Evolutionary conservation across 164 flowering plant genomes (phyloP).

Genomic region (Tetracentron sinense): DNA sequence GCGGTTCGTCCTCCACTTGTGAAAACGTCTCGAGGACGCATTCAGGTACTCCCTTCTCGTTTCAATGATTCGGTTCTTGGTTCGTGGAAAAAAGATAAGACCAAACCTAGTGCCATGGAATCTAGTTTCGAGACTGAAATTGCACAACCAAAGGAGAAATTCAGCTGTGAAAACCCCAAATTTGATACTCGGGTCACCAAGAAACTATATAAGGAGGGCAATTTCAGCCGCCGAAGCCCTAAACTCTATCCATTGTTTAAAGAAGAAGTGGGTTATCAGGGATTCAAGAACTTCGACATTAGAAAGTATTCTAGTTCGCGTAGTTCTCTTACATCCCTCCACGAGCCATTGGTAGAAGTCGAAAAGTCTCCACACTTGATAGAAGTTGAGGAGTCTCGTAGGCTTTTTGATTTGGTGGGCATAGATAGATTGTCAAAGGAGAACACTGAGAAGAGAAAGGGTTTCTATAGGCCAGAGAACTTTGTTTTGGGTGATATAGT

Average conservation of each 20-base stretch:
- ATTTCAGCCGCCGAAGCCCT: slow-evolving; percentile 13
- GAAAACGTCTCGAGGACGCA: slow-evolving; percentile 50
- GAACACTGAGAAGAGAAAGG: slow-evolving; percentile 36
- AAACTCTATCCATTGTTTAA: slow-evolving; percentile 27
- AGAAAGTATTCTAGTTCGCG: slow-evolving; percentile 43
- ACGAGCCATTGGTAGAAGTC: slow-evolving; percentile 34
- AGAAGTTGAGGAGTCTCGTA: slow-evolving; percentile 17
- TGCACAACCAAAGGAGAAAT: slow-evolving; percentile 25
- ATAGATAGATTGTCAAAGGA: slow-evolving; percentile 19
- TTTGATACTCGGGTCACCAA: slow-evolving; percentile 8
- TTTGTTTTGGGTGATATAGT: slow-evolving; percentile 77
- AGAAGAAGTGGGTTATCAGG: slow-evolving; percentile 24
- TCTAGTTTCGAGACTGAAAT: slow-evolving; percentile 23
- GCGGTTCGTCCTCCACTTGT: slow-evolving; percentile 30
- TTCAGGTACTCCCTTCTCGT: slow-evolving; percentile 52
- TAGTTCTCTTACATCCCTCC: slow-evolving; percentile 35
- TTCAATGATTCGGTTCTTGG: slow-evolving; percentile 48
- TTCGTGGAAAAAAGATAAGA: slow-evolving; percentile 35
- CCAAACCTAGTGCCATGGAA: slow-evolving; percentile 26
- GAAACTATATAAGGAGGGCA: slow-evolving; percentile 23
- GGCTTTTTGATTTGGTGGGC: slow-evolving; percentile 5
- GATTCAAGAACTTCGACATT: slow-evolving; percentile 13
- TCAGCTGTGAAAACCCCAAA: slow-evolving; percentile 26
- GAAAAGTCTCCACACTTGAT: slow-evolving; percentile 19
- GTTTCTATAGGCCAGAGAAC: slow-evolving; percentile 48